phyloP scores from a whole-genome alignment of 2,329 filamentous ascomycete genomes.

The Aureobasidium sp. region DNA sequence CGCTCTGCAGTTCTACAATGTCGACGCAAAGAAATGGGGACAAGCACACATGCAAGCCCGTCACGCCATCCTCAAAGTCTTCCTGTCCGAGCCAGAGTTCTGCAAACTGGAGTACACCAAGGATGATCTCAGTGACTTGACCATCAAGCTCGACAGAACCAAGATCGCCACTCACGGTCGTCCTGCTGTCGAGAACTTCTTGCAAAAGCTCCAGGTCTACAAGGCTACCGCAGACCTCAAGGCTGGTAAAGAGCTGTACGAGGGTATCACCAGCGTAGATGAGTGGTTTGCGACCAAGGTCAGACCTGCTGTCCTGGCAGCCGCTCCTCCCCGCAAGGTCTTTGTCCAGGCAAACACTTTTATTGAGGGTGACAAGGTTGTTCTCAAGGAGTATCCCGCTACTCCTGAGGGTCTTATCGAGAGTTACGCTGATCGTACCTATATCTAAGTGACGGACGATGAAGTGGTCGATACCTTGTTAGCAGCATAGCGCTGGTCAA shows the following conservation, averaged over 20 bases:
- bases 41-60: constrained; percentile 64
- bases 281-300: constrained; percentile 81
- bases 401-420: constrained; percentile 73
- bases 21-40: constrained; percentile 79
- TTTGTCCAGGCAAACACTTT: constrained; percentile 92
- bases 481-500: not conserved
- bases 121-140: constrained; percentile 61
- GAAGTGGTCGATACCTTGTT: too few relatives aligned
- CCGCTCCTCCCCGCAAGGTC: constrained; percentile 79
- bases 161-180: constrained; percentile 82
- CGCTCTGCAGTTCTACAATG: constrained; percentile 91
- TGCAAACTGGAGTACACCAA: constrained; percentile 74
- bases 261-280: constrained; percentile 74
- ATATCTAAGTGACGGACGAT: constrained; percentile 23
- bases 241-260: constrained; percentile 71
- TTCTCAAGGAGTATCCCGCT: constrained; percentile 78
- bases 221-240: constrained; percentile 83
- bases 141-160: constrained; percentile 72
- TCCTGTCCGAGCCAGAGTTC: constrained; percentile 79
- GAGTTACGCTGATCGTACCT: constrained; percentile 50
- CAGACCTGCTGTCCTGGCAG: constrained; percentile 64
- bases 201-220: constrained; percentile 88
- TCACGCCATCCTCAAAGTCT: constrained; percentile 78
- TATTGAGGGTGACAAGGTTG: constrained; percentile 59
- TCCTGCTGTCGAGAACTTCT: constrained; percentile 73